Evolutionary conservation across 305 asterid species (phyloP), one percentile per base, ranked within the genome.

Genomic region (Fraxinus dipetala): DNA sequence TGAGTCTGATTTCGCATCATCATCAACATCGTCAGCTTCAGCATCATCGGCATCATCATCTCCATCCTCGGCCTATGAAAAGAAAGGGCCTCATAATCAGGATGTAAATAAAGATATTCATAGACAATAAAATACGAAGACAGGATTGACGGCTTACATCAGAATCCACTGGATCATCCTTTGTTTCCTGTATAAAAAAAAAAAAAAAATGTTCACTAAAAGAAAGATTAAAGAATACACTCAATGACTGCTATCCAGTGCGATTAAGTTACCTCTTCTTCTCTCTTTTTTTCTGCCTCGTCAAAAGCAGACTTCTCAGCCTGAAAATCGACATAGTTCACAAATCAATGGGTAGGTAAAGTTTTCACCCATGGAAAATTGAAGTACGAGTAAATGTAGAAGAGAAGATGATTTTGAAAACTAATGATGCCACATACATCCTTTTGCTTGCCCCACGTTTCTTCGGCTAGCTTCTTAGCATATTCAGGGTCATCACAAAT

Each of bases 151-250:
- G 13, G 51, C 97, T 90, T 90, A 95, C 99, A 87, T 95, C 99
- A 78, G 97, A 92, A 75, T 94, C 97, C 78, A 82, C 95, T 32
- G 97, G 92, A 11, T 88, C 91, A 51, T 85, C 88, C 91, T 93
- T 94, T 5, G 92, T 48, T 73, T 95, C 98, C 98, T 94, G 88
- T 48, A 84, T 4, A 78, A 35, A 69, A 78, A 78, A 79, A 0
- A 13, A 43, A 83, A 72, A 56, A 56, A 5, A 34, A 5, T 14
- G 11, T 13, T 65, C 74, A 26, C 36, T 31, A 69, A 69, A 69
- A 65, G 35, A 65, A 65, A 9, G 73, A 26, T 26, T 26, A 13
- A 24, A 65, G 35, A 65, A 65, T 65, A 6, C 18, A 22, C 35
- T 65, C 73, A 65, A 26, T 65, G 32, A 65, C 73, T 28, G 34